Evolutionary conservation across 2,329 filamentous ascomycete species (phyloP), one percentile per base, ranked within the genome.

Genomic region (Polytolypa hystricis): DNA sequence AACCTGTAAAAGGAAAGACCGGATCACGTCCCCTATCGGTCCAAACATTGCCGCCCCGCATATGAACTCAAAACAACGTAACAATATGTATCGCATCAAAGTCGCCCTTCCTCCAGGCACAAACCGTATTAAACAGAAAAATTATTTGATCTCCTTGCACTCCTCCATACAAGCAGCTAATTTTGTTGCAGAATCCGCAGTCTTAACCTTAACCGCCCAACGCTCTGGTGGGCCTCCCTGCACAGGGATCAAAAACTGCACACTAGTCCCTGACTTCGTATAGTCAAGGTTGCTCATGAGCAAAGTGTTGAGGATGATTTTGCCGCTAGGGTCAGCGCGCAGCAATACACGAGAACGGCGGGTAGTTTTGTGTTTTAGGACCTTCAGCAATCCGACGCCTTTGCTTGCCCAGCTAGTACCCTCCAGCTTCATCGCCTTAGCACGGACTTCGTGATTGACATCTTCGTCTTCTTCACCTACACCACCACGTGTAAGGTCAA

Each of bases 391-490:
- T 0, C 85, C 85, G 5, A 84, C 65, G 30, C 84, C 84, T 54
- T 80, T 74, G 1, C 71, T 76, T 19, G 69, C 64, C 82, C 82
- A 93, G 2, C 65, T 73, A 49, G 38, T 33, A 62, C 62, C 35
- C 59, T 62, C 27, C 58, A 76, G 74, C 54, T 80, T 79, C 44
- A 79, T 61, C 9, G 75, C 79, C 57, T 84, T 84, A 30, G 79
- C 77, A 16, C 78, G 74, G 10, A 81, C 70, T 52, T 89, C 79
- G 54, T 81, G 72, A 14, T 86, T 55, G 25, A 78, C 65, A 20
- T 75, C 70, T 55, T 91, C 84, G 39, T 84, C 71, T 53, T 82
- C 78, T 55, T 87, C 81, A 16, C 78, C 78, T 27, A 77, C 72
- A 11, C 74, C 74, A 38, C 71, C 73, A 45, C 73, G 68, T 35